Base-by-base conservation (phyloP, 2,329 filamentous ascomycete genomes). In the Phaeosphaeriaceae sp. region DNA sequence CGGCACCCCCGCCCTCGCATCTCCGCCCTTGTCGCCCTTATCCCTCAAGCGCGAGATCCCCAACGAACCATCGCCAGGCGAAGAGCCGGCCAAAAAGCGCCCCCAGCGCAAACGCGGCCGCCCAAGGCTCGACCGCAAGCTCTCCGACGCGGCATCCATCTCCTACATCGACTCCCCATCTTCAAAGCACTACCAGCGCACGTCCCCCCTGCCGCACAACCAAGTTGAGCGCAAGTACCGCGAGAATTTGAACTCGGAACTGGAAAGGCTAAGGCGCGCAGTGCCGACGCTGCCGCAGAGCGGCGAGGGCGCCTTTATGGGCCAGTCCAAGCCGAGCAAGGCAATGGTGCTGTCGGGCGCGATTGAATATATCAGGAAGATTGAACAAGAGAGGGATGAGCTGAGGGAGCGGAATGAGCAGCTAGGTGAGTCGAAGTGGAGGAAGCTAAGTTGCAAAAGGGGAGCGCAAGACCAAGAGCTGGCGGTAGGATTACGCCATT, bases 151-250 rank as follows among this genome's bases (percentile, higher is more conserved):
- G 23, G 23, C 23, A 26, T 26, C 23, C 23, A 26, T 26, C 23
- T 26, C 23, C 23, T 26, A 26, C 23, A 26, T 3, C 23, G 23
- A 26, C 23, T 26, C 23, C 12, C 47, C 53, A 9, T 55, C 53
- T 8, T 44, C 50, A 15, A 41, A 48, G 13, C 63, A 65, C 38
- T 48, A 46, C 38, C 58, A 52, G 26, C 54, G 57, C 45, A 52
- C 60, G 15, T 54, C 41, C 32, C 66, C 61, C 16, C 56, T 63
- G 13, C 71, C 71, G 8, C 70, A 73, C 56, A 72, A 72, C 42
- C 68, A 73, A 47, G 67, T 72, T 38, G 65, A 68, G 50, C 61
- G 64, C 48, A 68, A 67, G 47, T 68, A 68, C 51, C 65, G 65
- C 37, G 61, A 67, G 43, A 61, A 62, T 21, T 50, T 68, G 18